Base-by-base conservation (phyloP, 805 yeast species). In the Sugiyamaella marilandica region DNA sequence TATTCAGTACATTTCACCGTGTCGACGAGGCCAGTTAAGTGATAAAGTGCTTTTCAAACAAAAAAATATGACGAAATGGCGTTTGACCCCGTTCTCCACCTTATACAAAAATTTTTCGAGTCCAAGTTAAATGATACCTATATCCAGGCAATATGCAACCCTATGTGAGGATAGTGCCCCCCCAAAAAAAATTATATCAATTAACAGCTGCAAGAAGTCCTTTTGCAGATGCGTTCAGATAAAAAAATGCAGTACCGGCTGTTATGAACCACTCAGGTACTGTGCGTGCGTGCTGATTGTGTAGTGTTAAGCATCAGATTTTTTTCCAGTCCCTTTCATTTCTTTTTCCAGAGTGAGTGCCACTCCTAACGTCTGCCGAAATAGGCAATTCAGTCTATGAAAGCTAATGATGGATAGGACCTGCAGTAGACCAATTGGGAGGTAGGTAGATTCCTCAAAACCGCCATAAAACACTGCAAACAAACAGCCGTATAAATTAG, bases 341-440 rank as follows among this genome's bases (percentile, higher is more conserved):
- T 13, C 43, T 39, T 39, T 39, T 39, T 39, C 43, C 24, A 19
- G 43, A 39, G 43, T 39, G 43, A 39, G 43, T 39, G 21, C 24
- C 43, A 19, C 43, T 39, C 43, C 43, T 21, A 39, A 39, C 43
- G 43, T 39, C 24, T 39, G 43, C 43, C 43, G 14, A 39, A 39
- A 16, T 39, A 39, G 43, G 43, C 14, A 39, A 39, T 19, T 19
- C 29, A 16, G 13, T n/a, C 19, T 39, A 14, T 24, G 24, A 34
- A 19, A 21, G 16, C 43, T 21, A 39, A 39, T 24, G 43, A 16
- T 21, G 37, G 37, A 14, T 34, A 34, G 37, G 37, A 34, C 37
- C 37, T 34, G 37, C 37, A 34, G 37, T 5, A 34, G 16, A 34
- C 37, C 37, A 10, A 34, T 34, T 10, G 37, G 37, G 37, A 5